Percentiles rank a stretch among this genome's conserved stretches.
These are phyloP conservation scores for Gloeopeniophorella convolvens DNA, from an alignment of 768 basidiomycete genomes.

Conservation along the genomic window DNA sequence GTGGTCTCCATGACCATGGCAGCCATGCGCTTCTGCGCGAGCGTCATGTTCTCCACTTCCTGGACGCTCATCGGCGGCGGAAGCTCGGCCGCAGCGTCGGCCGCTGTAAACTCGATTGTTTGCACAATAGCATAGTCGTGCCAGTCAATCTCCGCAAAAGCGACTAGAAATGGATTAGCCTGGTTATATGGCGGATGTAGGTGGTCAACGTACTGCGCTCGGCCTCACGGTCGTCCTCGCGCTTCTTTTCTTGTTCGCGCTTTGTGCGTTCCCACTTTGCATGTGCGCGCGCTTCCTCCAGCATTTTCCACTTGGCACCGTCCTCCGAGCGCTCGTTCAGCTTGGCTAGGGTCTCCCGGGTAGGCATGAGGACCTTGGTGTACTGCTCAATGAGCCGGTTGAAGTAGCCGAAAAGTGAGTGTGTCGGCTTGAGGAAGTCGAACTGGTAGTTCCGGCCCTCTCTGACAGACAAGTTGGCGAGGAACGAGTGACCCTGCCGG, in stretches of 20 bases:
- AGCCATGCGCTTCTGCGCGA: conserved; percentile 97
- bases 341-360: conserved; percentile 62
- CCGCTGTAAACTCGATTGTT: conserved; percentile 94
- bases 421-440: conserved; percentile 92
- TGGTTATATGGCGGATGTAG: not conserved
- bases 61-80: conserved; percentile 96
- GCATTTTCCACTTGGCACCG: conserved; percentile 66
- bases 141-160: conserved; percentile 98
- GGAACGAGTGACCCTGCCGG: conserved; percentile 80
- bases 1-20: conserved; percentile 98
- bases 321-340: conserved; percentile 60
- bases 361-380: conserved; percentile 81
- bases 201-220: conserved; percentile 61
- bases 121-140: conserved; percentile 98
- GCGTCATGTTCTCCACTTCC: conserved; percentile 92
- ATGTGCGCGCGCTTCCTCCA: conserved; percentile 69
- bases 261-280: conserved; percentile 87
- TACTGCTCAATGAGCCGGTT: conserved; percentile 97
- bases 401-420: conserved; percentile 95
- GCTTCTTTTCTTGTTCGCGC: conserved; percentile 77
- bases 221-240: conserved; percentile 87
- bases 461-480: conserved; percentile 73
- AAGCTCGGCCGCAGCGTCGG: conserved; percentile 84
- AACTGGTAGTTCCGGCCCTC: conserved; percentile 98
- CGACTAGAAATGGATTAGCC: conserved; percentile 41